Percentiles rank a stretch among this genome's conserved stretches.
Conservation (phyloP, 148 eudicot species). For the Rhododendron vialii region DNA sequence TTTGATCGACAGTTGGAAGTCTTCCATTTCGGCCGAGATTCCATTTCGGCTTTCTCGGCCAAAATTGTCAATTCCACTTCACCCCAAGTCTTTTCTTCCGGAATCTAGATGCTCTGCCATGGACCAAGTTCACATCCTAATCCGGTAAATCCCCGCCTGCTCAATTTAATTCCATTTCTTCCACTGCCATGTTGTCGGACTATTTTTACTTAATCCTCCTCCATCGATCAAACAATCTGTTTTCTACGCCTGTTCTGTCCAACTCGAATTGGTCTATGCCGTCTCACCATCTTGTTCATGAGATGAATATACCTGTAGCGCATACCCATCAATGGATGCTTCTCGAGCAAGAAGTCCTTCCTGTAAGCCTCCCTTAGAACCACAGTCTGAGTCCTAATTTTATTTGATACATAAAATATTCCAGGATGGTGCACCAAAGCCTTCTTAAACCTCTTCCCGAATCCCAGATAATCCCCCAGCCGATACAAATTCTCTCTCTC, state of each 20-base stretch:
- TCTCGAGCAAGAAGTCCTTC: slow-evolving; percentile 50
- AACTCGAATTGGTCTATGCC: slow-evolving; percentile 19
- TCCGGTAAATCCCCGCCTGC: background rate
- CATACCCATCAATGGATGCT: slow-evolving; percentile 69
- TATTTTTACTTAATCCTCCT: background rate
- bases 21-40: too few relatives aligned
- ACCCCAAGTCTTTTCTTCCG: background rate
- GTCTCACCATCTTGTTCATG: slow-evolving; percentile 52
- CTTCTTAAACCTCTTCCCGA: slow-evolving; percentile 62
- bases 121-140: background rate
- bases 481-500: slow-evolving; percentile 45
- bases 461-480: slow-evolving; percentile 66
- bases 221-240: slow-evolving; percentile 9
- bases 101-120: background rate
- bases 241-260: slow-evolving; percentile 8
- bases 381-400: slow-evolving; percentile 75
- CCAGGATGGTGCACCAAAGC: slow-evolving; percentile 75
- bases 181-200: background rate
- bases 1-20: background rate
- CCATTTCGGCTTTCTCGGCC: background rate
- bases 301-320: slow-evolving; percentile 58
- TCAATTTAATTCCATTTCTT: background rate
- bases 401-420: slow-evolving; percentile 71
- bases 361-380: slow-evolving; percentile 70
- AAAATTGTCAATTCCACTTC: background rate